Conservation (phyloP, 768 basidiomycete species). For the Rhodotorula taiwanensis region DNA sequence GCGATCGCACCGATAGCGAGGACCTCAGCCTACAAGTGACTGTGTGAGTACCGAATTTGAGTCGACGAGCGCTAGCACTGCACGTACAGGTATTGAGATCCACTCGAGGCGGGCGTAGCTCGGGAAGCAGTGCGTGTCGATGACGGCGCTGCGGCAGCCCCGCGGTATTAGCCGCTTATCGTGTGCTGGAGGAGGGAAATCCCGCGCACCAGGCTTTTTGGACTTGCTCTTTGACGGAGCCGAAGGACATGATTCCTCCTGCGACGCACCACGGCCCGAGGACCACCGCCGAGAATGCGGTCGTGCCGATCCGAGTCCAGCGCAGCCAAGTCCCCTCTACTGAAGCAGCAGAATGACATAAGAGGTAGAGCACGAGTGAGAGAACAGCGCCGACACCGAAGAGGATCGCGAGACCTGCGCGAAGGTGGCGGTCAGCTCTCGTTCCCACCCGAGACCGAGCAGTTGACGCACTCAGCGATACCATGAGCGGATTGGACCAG, state of each 20-base stretch:
- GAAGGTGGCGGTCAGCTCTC: rapidly evolving
- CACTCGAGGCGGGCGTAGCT: background rate
- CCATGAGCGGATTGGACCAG: constrained; percentile 1
- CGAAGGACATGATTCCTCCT: constrained; percentile 2
- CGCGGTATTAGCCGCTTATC: background rate
- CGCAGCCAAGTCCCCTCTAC: too few relatives aligned
- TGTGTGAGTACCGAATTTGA: too few relatives aligned
- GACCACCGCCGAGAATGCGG: background rate
- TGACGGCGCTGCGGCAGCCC: background rate
- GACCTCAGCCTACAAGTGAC: background rate
- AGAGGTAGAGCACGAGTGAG: background rate
- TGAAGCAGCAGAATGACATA: too few relatives aligned
- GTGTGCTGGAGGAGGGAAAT: background rate
- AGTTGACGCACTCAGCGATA: background rate
- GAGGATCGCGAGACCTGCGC: background rate
- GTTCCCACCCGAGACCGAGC: background rate
- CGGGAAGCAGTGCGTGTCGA: constrained; percentile 12
- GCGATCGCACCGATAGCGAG: background rate
- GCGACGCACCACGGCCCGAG: background rate
- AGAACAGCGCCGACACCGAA: background rate
- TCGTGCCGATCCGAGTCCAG: background rate
- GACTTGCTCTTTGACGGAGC: background rate
- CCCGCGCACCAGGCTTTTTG: constrained; percentile 12
- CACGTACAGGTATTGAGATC: constrained; percentile 11
- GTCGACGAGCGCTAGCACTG: too few relatives aligned